A percentile compares a stretch with the other conserved stretches of the same genome.
phyloP scores from a whole-genome alignment of 2,329 filamentous ascomycete species.

The Karstenula rhodostoma region DNA sequence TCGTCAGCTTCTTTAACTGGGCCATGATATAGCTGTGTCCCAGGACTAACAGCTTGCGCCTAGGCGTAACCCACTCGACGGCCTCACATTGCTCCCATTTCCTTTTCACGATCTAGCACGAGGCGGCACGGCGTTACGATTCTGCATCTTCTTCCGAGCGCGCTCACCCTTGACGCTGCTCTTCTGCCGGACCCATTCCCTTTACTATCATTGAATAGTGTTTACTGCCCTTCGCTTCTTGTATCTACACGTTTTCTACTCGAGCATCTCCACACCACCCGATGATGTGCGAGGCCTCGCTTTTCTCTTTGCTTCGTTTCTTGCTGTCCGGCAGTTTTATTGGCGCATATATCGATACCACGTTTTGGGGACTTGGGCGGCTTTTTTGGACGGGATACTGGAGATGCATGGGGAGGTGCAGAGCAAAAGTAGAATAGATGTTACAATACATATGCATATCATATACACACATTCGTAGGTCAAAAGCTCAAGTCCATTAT shows the following conservation, averaged over 20 bases:
- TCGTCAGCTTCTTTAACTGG: conserved; percentile 39
- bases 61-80: neutral
- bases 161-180: neutral
- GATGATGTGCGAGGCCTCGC: neutral
- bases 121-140: neutral
- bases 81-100: neutral
- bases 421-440: neutral
- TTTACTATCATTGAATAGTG: neutral
- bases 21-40: conserved; percentile 28
- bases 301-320: neutral
- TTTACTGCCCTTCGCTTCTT: neutral
- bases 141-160: neutral
- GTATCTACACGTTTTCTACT: neutral
- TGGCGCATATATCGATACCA: neutral
- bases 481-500: no score
- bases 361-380: neutral
- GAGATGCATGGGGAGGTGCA: neutral
- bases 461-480: neutral
- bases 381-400: neutral
- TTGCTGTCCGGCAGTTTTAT: neutral
- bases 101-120: conserved; percentile 4
- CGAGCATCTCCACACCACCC: neutral
- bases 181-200: neutral
- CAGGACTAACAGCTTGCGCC: neutral
- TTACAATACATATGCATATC: neutral